A percentile compares a stretch with the other conserved stretches of the same genome.
Conservation (phyloP, 495 filamentous ascomycete genomes). For the Durotheca rogersii region DNA sequence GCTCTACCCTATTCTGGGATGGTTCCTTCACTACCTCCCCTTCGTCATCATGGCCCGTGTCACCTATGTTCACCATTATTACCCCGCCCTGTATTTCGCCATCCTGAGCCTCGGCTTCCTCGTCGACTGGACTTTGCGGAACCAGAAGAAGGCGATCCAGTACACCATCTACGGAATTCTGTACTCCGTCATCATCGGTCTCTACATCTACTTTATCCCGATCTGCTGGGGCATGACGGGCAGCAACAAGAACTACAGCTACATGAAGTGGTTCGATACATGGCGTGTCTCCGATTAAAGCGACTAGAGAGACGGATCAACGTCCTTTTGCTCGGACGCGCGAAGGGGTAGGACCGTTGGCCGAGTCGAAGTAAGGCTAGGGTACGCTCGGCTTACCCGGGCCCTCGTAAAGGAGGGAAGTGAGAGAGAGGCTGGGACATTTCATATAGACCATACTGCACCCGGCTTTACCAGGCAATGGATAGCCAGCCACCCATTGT, state of each 20-base stretch:
- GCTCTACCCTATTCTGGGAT: conserved; percentile 87
- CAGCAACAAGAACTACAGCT: conserved; percentile 74
- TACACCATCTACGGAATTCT: conserved; percentile 67
- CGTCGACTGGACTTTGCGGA: conserved; percentile 75
- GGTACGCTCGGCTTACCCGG: too few species aligned
- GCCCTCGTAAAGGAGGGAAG: too few species aligned
- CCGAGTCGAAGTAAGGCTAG: conserved; percentile 3
- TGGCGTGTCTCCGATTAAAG: conserved; percentile 65
- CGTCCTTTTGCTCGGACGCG: too few species aligned
- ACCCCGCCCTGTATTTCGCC: conserved; percentile 97
- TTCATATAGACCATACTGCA: too few species aligned
- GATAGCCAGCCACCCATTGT: too few species aligned
- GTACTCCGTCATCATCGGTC: conserved; percentile 68
- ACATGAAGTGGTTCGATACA: conserved; percentile 85
- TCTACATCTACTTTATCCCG: conserved; percentile 88
- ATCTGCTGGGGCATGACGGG: conserved; percentile 97
- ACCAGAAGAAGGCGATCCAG: conserved; percentile 57
- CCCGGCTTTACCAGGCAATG: too few species aligned
- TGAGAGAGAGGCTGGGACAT: too few species aligned
- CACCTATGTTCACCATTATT: conserved; percentile 99
- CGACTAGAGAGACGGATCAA: background rate
- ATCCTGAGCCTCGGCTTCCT: conserved; percentile 88
- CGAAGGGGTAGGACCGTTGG: too few species aligned
- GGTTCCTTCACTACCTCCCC: conserved; percentile 93
- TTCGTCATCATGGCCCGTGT: conserved; percentile 98